A percentile compares a stretch with the other conserved stretches of the same genome.
phyloP scores from a whole-genome alignment of 345 rosid genomes.

The Rhizophora mangle region DNA sequence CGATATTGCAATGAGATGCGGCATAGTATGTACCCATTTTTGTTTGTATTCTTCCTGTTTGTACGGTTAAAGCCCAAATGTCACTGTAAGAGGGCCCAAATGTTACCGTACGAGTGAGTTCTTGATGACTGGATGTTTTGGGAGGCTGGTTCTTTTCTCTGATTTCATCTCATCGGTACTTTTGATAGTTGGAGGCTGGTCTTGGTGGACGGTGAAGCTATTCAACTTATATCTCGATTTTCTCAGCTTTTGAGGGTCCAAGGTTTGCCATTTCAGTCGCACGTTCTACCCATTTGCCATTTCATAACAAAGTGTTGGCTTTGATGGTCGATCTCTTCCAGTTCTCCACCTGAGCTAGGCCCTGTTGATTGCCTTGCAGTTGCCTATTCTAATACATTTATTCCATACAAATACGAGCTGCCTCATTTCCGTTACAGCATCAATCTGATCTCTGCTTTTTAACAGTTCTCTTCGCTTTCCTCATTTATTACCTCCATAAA shows the following conservation, averaged over 20 bases:
- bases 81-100: not conserved
- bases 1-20: too few species aligned
- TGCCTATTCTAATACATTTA: not conserved
- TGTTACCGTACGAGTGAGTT: not conserved
- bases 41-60: not conserved
- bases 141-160: not conserved
- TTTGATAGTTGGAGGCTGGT: not conserved
- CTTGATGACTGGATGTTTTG: not conserved
- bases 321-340: not conserved
- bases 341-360: not conserved
- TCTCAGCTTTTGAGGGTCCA: not conserved
- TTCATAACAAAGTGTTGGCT: too few species aligned
- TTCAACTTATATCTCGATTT: not conserved
- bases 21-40: not conserved
- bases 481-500: too few species aligned
- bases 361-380: not conserved
- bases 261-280: not conserved
- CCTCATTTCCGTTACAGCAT: not conserved
- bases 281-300: too few species aligned
- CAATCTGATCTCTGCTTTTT: not conserved
- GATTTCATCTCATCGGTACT: not conserved
- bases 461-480: too few species aligned
- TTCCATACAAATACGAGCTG: not conserved
- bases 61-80: not conserved
- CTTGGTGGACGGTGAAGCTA: not conserved